Evolutionary conservation across 2,329 filamentous ascomycete species (phyloP), one percentile per base, ranked within the genome.

Genomic region (Colletotrichum sp.): DNA sequence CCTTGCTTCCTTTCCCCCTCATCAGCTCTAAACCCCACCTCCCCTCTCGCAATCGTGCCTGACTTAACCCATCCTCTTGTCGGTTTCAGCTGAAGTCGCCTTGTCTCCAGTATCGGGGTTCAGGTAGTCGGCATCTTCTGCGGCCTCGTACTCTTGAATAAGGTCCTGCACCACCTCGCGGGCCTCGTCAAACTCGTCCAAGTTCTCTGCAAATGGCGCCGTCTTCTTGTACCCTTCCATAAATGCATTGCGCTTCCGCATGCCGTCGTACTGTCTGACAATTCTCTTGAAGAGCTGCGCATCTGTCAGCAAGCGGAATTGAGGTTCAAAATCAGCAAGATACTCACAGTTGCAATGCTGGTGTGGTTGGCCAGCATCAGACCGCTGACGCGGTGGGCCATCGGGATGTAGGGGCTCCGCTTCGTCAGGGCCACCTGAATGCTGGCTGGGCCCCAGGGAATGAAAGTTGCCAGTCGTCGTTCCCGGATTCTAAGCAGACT

Each of bases 291-390:
- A 99, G 12, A 99, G 90, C 87, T 94, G 77, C 18, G 10, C 6
- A 30, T 69, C 32, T 66, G 58, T 74, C n/a, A 76, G 74, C 64
- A 48, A 22, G n/a, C 15, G 16, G 3, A 10, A 25, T 22, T 28
- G 5, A 39, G n/a, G 16, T 22, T 22, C 5, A 6, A 16, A 15
- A 18, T 18, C 10, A 43, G 18, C 9, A 13, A 25, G 34, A 39
- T 34, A 85, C 90, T 80, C 87, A 93, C 92, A 28, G 97, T 98
- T 62, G 96, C 95, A 79, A 99, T 98, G 78, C 96, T 98, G 0
- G 97, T 99, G 84, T 99, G 97, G 83, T 99, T 99, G 15, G 97
- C 97, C 75, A 99, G 88, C 97, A 99, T 99, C 74, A 99, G 90
- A 3, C 97, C 97, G 78, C 95, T 98, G 70, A 99, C 97, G 65